A percentile compares a stretch with the other conserved stretches of the same genome.
phyloP scores from a whole-genome alignment of 2,329 filamentous ascomycete species.

The Trichoderma atrobrunneum region DNA sequence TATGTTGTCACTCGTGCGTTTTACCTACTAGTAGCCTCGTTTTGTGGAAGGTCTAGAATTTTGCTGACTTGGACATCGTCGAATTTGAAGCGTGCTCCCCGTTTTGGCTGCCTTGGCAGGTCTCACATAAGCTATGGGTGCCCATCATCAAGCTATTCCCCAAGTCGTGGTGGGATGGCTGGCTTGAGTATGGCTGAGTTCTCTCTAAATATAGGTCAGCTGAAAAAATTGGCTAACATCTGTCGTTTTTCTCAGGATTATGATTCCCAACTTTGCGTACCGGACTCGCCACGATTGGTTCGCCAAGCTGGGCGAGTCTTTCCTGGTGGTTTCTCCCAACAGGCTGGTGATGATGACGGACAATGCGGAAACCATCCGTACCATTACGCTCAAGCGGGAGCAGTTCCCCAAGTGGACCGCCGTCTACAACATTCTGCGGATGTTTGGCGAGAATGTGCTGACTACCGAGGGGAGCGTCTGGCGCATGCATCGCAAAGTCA shows the following conservation, averaged over 20 bases:
- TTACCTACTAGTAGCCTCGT: neutral
- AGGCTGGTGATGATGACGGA: constrained; percentile 54
- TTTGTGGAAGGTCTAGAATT: neutral
- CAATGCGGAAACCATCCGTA: constrained; percentile 62
- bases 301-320: constrained; percentile 58
- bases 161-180: constrained; percentile 51
- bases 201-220: neutral
- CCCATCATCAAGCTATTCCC: constrained; percentile 57
- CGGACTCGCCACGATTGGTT: constrained; percentile 56
- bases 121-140: constrained; percentile 53
- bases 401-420: constrained; percentile 57
- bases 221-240: constrained; percentile 26
- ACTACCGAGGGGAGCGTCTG: constrained; percentile 67
- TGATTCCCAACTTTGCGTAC: constrained; percentile 61
- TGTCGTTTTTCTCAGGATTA: constrained; percentile 33
- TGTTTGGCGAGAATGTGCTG: constrained; percentile 69
- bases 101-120: constrained; percentile 54
- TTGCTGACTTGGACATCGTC: neutral
- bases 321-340: constrained; percentile 61
- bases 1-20: constrained; percentile 55
- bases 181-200: constrained; percentile 53
- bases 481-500: constrained; percentile 71
- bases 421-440: constrained; percentile 36
- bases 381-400: constrained; percentile 64
- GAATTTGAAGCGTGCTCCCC: constrained; percentile 43